phyloP scores from a whole-genome alignment of 371 early-diverging fungal species.

The Capillidium rhysosporum region DNA sequence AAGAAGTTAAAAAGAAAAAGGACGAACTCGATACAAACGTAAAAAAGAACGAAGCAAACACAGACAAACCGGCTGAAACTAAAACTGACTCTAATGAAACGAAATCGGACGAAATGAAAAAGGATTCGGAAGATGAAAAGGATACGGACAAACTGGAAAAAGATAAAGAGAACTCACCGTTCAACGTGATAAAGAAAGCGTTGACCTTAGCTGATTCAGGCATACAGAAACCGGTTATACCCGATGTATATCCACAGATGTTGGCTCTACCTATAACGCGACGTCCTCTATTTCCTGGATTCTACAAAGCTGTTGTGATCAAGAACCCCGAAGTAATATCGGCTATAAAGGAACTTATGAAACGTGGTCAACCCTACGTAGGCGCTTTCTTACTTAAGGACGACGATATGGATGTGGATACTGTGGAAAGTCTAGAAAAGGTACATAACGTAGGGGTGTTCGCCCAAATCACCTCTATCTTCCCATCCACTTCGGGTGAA shows the following conservation, averaged over 20 bases:
- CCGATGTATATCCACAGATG: slow-evolving; percentile 74
- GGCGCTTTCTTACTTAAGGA: slow-evolving; percentile 84
- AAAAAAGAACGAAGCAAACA: not conserved
- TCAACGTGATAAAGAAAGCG: slow-evolving; percentile 12
- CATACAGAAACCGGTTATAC: slow-evolving; percentile 50
- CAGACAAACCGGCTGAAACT: too few species aligned
- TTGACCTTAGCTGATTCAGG: slow-evolving; percentile 23
- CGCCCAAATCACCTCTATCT: slow-evolving; percentile 87
- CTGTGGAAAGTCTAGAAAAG: slow-evolving; percentile 47
- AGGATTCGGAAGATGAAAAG: not conserved
- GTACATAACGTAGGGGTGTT: slow-evolving; percentile 84
- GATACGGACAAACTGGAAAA: not conserved
- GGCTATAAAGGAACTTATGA: slow-evolving; percentile 75
- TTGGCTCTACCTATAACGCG: slow-evolving; percentile 85
- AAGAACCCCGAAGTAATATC: slow-evolving; percentile 79
- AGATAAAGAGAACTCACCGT: not conserved
- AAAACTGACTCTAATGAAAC: too few species aligned
- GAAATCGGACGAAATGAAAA: too few species aligned
- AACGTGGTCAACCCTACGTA: slow-evolving; percentile 83
- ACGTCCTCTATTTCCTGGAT: slow-evolving; percentile 91
- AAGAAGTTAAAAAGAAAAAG: not conserved
- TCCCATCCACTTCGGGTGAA: slow-evolving; percentile 57
- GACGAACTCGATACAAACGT: not conserved
- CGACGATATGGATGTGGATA: slow-evolving; percentile 66
- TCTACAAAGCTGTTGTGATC: slow-evolving; percentile 89